Evolutionary conservation across 768 basidiomycete species (phyloP).

Genomic region (Lactarius evosmus): DNA sequence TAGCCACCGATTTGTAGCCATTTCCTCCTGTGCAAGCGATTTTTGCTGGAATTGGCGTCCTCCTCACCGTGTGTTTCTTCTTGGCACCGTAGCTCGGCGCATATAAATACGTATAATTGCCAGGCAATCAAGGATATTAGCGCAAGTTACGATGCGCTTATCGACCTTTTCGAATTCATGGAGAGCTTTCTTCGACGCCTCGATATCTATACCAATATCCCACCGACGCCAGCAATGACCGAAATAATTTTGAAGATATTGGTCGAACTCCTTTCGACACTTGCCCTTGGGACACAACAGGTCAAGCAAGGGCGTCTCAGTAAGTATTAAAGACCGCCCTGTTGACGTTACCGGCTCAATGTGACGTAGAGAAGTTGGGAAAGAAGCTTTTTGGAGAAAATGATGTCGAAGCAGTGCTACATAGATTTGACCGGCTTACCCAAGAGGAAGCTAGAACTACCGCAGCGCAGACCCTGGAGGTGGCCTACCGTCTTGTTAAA

Average conservation of each 20-base stretch:
- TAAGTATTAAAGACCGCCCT: background rate
- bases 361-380: background rate
- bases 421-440: background rate
- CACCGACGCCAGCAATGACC: background rate
- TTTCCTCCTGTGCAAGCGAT: background rate
- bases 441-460: background rate
- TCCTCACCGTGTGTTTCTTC: background rate
- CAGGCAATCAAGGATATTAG: background rate
- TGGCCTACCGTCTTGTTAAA: background rate
- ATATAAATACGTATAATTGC: background rate
- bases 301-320: background rate
- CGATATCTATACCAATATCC: background rate
- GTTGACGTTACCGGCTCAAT: background rate
- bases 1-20: background rate
- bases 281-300: background rate
- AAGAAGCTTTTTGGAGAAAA: background rate
- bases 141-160: background rate
- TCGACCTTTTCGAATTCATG: background rate
- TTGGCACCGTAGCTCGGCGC: background rate
- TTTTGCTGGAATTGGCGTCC: background rate
- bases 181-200: background rate
- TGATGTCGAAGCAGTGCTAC: background rate
- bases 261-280: background rate
- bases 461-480: background rate
- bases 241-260: background rate